These are phyloP conservation scores for Teunomyces atbi DNA, from an alignment of 805 yeast genomes.

Conservation along the genomic window DNA sequence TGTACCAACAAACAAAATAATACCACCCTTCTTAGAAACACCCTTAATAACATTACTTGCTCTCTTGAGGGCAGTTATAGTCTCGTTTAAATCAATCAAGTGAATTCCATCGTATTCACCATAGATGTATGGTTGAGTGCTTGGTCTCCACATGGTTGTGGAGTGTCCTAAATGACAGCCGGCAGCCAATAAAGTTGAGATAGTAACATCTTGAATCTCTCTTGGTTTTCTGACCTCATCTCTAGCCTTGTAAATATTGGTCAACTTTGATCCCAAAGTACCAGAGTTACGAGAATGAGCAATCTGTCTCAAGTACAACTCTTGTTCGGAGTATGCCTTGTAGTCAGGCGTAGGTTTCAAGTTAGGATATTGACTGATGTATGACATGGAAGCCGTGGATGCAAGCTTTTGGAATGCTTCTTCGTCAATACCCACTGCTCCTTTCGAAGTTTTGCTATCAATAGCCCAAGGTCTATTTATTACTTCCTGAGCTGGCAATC, in stretches of 20 bases:
- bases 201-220: conserved; percentile 53
- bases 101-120: conserved; percentile 92
- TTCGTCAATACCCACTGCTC: conserved; percentile 9
- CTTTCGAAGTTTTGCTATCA: not conserved
- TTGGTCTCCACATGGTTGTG: conserved; percentile 71
- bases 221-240: conserved; percentile 62
- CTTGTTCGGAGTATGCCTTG: conserved; percentile 74
- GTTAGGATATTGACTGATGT: conserved; percentile 50
- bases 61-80: conserved; percentile 68
- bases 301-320: conserved; percentile 70
- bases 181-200: conserved; percentile 77
- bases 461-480: conserved; percentile 35
- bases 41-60: conserved; percentile 86
- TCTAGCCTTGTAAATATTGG: conserved; percentile 67
- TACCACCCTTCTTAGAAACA: conserved; percentile 80
- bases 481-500: conserved; percentile 29
- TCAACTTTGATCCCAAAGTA: conserved; percentile 61
- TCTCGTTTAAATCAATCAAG: conserved; percentile 85
- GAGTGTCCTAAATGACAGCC: conserved; percentile 96
- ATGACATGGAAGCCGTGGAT: conserved; percentile 32
- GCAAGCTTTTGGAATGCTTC: conserved; percentile 17
- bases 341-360: conserved; percentile 58
- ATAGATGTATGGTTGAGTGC: conserved; percentile 80
- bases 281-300: conserved; percentile 57
- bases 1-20: conserved; percentile 82